Evolutionary conservation across 164 flowering plant genomes (phyloP), one percentile per base, ranked within the genome.

Genomic region (Annona cherimola): DNA sequence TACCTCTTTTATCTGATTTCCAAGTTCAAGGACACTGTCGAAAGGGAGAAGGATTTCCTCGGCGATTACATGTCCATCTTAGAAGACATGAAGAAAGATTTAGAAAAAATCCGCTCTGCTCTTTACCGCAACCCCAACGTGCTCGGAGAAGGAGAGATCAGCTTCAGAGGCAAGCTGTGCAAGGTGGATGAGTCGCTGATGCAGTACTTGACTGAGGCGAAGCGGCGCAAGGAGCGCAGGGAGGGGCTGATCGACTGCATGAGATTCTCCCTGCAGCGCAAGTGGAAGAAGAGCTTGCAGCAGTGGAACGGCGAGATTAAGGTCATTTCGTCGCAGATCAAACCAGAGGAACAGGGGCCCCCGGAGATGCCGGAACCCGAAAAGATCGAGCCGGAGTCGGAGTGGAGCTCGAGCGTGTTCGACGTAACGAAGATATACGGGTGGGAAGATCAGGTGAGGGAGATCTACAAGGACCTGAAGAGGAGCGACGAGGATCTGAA

Each of bases 371-470:
- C 1, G 8, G 46, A 45, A 19, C 14, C 3, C 2, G 2, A 45
- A 0, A 8, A 0, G 3, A 26, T 3, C 19, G 12, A 67, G 7
- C 42, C 42, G n/a, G 0, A 0, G 4, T 4, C 6, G 14, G 4
- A 55, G 18, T 69, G 71, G 71, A 69, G 62, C 5, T 14, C 18
- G 0, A 20, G 62, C 2, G 44, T 14, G 18, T n/a, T 69, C 5
- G 71, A 69, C 41, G 63, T 35, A n/a, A 3, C 71, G 40, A 69
- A 12, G 20, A 54, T 69, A 18, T 54, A 35, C 41, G 71, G 71
- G 14, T 69, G 71, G 45, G 45, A 69, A 4, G 4, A 69, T 1
- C 43, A 69, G 0, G 71, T 54, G 9, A 12, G 1, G 18, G 5
- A 69, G 0, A 69, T 69, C 12, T 54, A 14, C 20, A 2, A 69